Conservation (phyloP, 345 rosid species). For the Eucalyptus sp. region DNA sequence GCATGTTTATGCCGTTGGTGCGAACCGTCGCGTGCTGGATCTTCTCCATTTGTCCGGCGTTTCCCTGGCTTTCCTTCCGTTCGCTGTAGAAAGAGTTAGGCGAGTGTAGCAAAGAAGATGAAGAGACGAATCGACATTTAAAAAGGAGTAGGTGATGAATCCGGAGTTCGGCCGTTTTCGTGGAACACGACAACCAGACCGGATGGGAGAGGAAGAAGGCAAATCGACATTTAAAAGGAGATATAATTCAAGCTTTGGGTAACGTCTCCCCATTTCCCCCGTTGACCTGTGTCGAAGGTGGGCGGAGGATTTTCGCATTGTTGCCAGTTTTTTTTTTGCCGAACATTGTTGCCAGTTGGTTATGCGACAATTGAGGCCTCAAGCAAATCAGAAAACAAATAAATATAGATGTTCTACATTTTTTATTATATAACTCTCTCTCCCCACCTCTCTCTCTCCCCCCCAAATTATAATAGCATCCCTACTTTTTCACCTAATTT, state of each 20-base stretch:
- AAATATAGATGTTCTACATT: background rate
- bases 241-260: background rate
- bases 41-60: slow-evolving; percentile 6
- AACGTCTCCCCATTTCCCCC: background rate
- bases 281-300: background rate
- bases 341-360: background rate
- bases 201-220: background rate
- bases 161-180: background rate
- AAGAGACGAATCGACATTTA: background rate
- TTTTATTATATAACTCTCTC: background rate
- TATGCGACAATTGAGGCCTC: background rate
- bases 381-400: background rate
- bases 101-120: background rate
- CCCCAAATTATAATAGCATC: background rate
- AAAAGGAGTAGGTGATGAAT: background rate
- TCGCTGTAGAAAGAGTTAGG: background rate
- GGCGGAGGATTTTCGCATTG: background rate
- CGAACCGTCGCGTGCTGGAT: slow-evolving; percentile 9
- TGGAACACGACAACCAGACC: background rate
- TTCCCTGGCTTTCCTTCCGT: background rate
- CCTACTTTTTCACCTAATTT: background rate
- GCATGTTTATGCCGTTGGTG: slow-evolving; percentile 23
- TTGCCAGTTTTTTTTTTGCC: too few relatives aligned
- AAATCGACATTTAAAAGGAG: background rate
- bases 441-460: too few relatives aligned